These are phyloP conservation scores for Pichia occidentalis DNA, from an alignment of 805 yeast genomes.

Conservation along the genomic window DNA sequence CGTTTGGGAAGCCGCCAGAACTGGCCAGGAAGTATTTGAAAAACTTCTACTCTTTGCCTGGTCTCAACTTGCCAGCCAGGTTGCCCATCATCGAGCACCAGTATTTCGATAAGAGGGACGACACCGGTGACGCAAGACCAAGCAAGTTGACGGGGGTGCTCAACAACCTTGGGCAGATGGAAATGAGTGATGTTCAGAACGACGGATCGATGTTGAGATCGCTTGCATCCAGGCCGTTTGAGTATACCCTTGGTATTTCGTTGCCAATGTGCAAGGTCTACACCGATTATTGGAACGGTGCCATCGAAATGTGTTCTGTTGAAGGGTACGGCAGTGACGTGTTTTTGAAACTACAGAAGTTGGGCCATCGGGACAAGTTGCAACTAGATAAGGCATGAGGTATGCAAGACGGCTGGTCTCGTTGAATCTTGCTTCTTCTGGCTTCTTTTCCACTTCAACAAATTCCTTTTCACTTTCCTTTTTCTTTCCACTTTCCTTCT, in stretches of 20 bases:
- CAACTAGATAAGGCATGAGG: slow-evolving; percentile 63
- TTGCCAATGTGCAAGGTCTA: slow-evolving; percentile 89
- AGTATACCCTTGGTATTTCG: slow-evolving; percentile 77
- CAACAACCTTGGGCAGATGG: slow-evolving; percentile 29
- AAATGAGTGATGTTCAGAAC: slow-evolving; percentile 24
- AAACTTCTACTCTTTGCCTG: slow-evolving; percentile 67
- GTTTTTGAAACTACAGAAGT: slow-evolving; percentile 66
- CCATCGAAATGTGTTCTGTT: slow-evolving; percentile 68
- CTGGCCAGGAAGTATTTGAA: slow-evolving; percentile 51
- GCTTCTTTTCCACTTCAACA: too few species aligned
- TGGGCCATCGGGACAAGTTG: slow-evolving; percentile 61
- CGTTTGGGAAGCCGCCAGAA: slow-evolving; percentile 70
- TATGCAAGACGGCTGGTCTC: too few species aligned
- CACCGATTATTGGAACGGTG: slow-evolving; percentile 97
- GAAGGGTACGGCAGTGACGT: slow-evolving; percentile 94
- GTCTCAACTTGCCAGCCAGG: slow-evolving; percentile 37
- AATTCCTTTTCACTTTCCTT: too few species aligned
- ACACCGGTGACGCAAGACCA: background rate
- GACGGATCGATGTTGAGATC: slow-evolving; percentile 48
- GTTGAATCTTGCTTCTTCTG: too few species aligned
- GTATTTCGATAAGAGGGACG: slow-evolving; percentile 6
- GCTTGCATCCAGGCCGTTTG: slow-evolving; percentile 65
- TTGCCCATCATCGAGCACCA: slow-evolving; percentile 21
- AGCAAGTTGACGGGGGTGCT: slow-evolving; percentile 22
- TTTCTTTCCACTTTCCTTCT: too few species aligned